Percentiles rank a stretch among this genome's conserved stretches.
These are phyloP conservation scores for Pneumocystis carinii DNA, from an alignment of 1,139 yeast species.

Conservation along the genomic window DNA sequence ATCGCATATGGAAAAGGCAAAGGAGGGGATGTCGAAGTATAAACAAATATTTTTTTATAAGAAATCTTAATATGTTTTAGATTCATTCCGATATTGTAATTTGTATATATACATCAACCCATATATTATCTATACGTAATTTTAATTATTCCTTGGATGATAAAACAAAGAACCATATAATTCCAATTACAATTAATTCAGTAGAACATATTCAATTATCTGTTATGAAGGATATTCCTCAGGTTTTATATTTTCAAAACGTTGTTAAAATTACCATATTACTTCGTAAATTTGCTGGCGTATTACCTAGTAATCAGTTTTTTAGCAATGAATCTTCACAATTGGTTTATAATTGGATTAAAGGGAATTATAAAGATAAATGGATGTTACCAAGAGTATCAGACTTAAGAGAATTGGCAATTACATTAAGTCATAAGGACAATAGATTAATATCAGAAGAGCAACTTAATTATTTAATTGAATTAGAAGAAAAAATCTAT, in stretches of 20 bases:
- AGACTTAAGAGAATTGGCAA: neutral
- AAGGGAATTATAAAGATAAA: neutral
- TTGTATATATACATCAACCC: neutral
- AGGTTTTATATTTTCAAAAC: neutral
- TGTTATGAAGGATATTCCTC: neutral
- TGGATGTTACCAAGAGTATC: neutral
- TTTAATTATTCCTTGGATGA: neutral
- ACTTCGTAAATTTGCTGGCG: neutral
- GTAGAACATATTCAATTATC: conserved; percentile 2
- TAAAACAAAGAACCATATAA: neutral
- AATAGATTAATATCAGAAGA: neutral
- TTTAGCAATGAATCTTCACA: neutral
- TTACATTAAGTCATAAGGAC: neutral
- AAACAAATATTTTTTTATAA: neutral
- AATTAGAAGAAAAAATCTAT: neutral
- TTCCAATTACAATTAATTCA: neutral
- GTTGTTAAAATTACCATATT: neutral
- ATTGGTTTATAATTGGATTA: neutral
- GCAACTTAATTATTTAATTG: neutral
- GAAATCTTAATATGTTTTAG: neutral
- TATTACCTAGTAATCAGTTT: neutral
- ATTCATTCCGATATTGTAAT: neutral
- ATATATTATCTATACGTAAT: neutral
- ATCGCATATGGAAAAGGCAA: neutral
- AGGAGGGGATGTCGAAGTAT: neutral